Base-by-base conservation (phyloP, 2,329 filamentous ascomycete genomes). In the Fusarium temperatum region DNA sequence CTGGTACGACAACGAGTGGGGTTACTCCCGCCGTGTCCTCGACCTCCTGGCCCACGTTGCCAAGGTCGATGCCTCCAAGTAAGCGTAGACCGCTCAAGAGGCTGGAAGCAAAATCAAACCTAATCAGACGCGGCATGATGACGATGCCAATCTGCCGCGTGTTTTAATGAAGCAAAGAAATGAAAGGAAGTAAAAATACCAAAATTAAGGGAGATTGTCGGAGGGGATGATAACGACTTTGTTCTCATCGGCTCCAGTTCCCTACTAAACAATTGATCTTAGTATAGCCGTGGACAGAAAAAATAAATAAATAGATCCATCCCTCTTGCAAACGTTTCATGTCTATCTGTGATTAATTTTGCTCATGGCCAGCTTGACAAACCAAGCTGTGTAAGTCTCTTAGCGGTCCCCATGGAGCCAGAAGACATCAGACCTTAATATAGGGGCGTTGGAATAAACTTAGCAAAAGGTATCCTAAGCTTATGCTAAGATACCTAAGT, bases 1-100 rank as follows among this genome's bases (percentile, higher is more conserved):
- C 81, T 98, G 96, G 96, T 98, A 98, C 88, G 95, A 98, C 90
- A 98, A 98, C 90, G 96, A 98, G 91, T 98, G 95, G 95, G 96
- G 95, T 83, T 98, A 99, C 93, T 97, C 94, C 86, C 95, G 95
- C 89, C 96, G 93, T 91, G 93, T 95, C 81, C 88, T 95, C 79
- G 93, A 96, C 87, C 93, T 96, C 81, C 83, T 90, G 84, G 88
- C 89, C 86, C 93, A 95, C 89, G 89, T 95, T 81, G 88, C 93
- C 85, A 93, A 94, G 89, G 91, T 92, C 76, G 93, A 95, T 81
- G 89, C 82, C 81, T 82, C 84, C 83, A 86, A 89, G 79, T 88
- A 86, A 83, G 75, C 66, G 75, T 58, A 76, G 69, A 77, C 70
- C 60, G 67, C 68, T 75, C 63, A 63, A 57, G 61, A 55, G 64